These are phyloP conservation scores for Colletotrichum melonis DNA, from an alignment of 2,329 filamentous ascomycete species.

Conservation along the genomic window DNA sequence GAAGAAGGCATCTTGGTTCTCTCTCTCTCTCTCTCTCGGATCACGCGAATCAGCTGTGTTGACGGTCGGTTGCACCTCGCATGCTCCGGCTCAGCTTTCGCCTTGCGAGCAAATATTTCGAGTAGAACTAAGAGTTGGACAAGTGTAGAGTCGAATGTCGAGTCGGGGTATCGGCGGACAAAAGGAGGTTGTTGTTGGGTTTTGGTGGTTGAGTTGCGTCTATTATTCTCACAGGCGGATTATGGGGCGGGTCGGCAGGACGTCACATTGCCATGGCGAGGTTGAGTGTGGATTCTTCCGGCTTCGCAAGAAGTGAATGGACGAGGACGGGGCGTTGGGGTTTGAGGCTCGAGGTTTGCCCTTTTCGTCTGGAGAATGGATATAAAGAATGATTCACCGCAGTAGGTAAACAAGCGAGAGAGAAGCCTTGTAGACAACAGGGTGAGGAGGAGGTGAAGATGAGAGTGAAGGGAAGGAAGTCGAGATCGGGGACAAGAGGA, in stretches of 20 bases:
- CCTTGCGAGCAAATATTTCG: not conserved
- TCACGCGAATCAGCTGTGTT: conserved; percentile 25
- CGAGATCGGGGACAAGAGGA: conserved; percentile 27
- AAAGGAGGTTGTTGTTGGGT: not conserved
- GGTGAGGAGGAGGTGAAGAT: conserved; percentile 16
- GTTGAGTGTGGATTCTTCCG: conserved; percentile 11
- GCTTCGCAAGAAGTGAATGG: conserved; percentile 22
- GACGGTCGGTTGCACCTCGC: conserved; percentile 20
- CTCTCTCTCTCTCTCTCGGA: conserved; percentile 13
- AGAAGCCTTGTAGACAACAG: conserved; percentile 14
- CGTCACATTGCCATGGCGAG: conserved; percentile 34
- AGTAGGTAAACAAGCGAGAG: conserved; percentile 2
- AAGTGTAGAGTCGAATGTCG: not conserved
- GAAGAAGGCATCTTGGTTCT: conserved; percentile 56
- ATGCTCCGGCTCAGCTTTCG: conserved; percentile 22
- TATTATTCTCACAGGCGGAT: conserved; percentile 30
- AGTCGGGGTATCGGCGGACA: not conserved
- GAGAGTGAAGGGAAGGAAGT: conserved; percentile 25
- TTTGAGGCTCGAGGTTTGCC: not conserved
- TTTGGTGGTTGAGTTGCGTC: conserved; percentile 15
- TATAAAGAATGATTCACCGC: not conserved
- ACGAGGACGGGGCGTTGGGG: not conserved
- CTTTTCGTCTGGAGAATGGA: conserved; percentile 5
- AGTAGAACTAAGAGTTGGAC: not conserved
- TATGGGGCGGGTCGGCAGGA: conserved; percentile 34